Evolutionary conservation across 225 moss, liverwort and hornwort genomes (phyloP), one percentile per base, ranked within the genome.

Genomic region (Marchantia paleacea): DNA sequence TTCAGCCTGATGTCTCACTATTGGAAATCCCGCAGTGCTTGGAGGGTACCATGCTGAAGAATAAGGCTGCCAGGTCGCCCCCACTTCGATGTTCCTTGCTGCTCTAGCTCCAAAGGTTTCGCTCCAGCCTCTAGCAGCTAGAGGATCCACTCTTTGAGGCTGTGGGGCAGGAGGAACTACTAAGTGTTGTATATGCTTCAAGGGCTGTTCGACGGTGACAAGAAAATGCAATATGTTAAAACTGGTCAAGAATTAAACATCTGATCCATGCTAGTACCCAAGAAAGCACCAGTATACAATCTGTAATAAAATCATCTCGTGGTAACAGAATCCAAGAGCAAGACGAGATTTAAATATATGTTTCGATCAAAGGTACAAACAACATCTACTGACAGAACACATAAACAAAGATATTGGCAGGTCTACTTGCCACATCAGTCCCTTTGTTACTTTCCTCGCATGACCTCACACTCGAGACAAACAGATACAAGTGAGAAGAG

Each of bases 101-200:
- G 86, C 89, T 82, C 91, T 80, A 73, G 91, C 82, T 68, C 92
- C 92, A 87, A 89, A 94, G 51, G 91, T 87, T 79, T 96, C 96
- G 73, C 90, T 85, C 92, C 93, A 94, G 63, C 83, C 88, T 81
- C 96, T 91, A 31, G 84, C 80, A 65, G 92, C 83, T 75, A 52
- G 12, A 39, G 93, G 89, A 77, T 94, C 96, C 63, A 81, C 86
- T 84, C 92, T 91, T 48, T 86, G 92, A 29, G 92, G 88, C 83
- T 83, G 26, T 24, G 84, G 78, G 29, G 75, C 74, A 57, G 91
- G 85, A 70, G 87, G 84, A 65, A 89, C 86, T 64, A 89, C 86
- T 64, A 90, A 83, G 71, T 93, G 93, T 66, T 93, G 95, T 69
- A 91, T 85, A 85, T 88, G 89, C 82, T 91, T 94, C 71, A 85